Evolutionary conservation across 345 rosid species (phyloP).

Genomic region (Schrenkiella parvula): DNA sequence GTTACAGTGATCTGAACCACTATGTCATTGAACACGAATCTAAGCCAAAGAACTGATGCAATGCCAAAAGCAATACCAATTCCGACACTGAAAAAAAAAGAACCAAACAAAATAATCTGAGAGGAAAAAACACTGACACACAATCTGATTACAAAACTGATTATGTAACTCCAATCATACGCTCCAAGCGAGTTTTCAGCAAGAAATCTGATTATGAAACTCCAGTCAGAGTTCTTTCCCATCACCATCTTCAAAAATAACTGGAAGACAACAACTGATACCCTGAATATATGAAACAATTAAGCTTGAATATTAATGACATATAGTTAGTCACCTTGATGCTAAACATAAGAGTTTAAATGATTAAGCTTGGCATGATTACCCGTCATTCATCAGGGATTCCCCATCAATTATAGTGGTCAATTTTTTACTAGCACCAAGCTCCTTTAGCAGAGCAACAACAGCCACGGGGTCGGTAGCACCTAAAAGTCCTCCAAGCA

Average conservation of each 20-base stretch:
- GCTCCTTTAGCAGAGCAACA: constrained; percentile 82
- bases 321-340: neutral
- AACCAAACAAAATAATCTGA: constrained; percentile 28
- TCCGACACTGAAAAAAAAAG: constrained; percentile 56
- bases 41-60: constrained; percentile 86
- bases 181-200: constrained; percentile 74
- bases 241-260: constrained; percentile 79
- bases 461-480: constrained; percentile 99
- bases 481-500: constrained; percentile 93
- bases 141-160: constrained; percentile 54
- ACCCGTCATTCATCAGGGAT: constrained; percentile 99
- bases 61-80: constrained; percentile 87
- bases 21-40: constrained; percentile 74
- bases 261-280: constrained; percentile 88
- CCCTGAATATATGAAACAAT: constrained; percentile 43
- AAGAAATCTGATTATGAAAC: constrained; percentile 60
- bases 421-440: constrained; percentile 92
- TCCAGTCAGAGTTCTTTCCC: constrained; percentile 55
- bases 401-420: constrained; percentile 94
- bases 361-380: constrained; percentile 1
- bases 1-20: constrained; percentile 86
- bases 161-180: too few relatives aligned
- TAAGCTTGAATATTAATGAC: neutral
- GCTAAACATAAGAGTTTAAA: constrained; percentile 5
- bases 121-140: neutral